Evolutionary conservation across 73 alveolate species (phyloP).

Genomic region (Paramecium tetraurelia): DNA sequence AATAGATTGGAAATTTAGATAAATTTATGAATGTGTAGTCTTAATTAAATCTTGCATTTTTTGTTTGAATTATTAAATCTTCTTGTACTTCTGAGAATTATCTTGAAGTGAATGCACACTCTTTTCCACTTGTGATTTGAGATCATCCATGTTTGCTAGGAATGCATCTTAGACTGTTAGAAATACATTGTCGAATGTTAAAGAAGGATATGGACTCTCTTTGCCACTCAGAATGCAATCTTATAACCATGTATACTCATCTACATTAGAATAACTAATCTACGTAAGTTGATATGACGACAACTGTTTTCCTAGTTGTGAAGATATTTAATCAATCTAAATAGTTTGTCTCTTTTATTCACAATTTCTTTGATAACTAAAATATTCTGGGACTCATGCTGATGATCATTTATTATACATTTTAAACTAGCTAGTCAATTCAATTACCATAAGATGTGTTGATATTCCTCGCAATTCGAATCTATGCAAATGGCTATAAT

Average conservation of each 20-base stretch:
- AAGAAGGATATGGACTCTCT: not conserved
- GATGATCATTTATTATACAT: slow-evolving; percentile 21
- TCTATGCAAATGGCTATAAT: slow-evolving; percentile 26
- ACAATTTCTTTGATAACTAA: not conserved
- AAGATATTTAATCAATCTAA: not conserved
- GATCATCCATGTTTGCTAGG: not conserved
- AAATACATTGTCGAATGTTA: not conserved
- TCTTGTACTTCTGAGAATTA: not conserved
- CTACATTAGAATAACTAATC: not conserved
- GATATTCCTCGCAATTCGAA: slow-evolving; percentile 1
- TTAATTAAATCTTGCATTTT: not conserved
- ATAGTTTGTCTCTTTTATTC: not conserved
- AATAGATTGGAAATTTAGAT: not conserved
- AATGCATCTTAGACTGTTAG: not conserved
- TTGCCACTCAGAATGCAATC: not conserved
- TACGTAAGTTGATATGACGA: not conserved
- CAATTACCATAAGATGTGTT: not conserved
- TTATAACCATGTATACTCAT: not conserved
- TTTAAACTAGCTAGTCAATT: not conserved
- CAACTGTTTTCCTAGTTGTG: not conserved
- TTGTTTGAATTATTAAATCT: not conserved
- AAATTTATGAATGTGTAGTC: not conserved
- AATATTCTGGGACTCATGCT: not conserved
- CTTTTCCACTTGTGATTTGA: not conserved
- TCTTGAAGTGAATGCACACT: not conserved